Evolutionary conservation across 306 rosid genomes (phyloP).

Genomic region (Ammopiptanthus mongolicus): DNA sequence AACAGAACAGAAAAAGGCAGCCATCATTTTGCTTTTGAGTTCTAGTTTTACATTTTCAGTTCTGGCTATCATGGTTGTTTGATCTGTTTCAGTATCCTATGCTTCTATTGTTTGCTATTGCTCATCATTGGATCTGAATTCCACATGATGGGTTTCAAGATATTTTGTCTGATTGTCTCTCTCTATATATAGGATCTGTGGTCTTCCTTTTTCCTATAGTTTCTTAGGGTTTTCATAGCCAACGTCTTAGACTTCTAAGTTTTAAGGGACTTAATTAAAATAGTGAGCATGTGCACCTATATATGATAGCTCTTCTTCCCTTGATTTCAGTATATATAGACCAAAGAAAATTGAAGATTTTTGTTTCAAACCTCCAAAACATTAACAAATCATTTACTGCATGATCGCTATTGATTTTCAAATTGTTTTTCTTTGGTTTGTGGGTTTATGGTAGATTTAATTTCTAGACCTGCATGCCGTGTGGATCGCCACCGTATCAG

Average conservation of each 20-base stretch:
- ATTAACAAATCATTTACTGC: background rate
- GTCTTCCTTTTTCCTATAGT: background rate
- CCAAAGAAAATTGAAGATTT: background rate
- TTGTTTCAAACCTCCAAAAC: background rate
- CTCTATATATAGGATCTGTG: constrained; percentile 7
- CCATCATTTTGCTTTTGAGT: constrained; percentile 30
- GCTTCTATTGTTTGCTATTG: background rate
- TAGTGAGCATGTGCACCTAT: constrained; percentile 2
- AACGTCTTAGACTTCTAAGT: background rate
- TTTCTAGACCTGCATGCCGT: constrained; percentile 31
- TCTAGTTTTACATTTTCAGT: constrained; percentile 2
- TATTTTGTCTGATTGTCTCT: background rate
- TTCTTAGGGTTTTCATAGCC: constrained; percentile 31
- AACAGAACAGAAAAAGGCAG: constrained; percentile 24
- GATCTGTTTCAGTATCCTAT: constrained; percentile 13
- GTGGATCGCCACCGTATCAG: constrained; percentile 21
- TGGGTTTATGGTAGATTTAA: background rate
- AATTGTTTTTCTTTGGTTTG: background rate
- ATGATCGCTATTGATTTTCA: background rate
- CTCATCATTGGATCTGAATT: constrained; percentile 24
- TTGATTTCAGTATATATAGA: background rate
- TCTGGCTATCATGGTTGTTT: background rate
- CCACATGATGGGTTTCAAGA: background rate
- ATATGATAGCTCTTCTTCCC: background rate
- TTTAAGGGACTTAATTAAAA: background rate